phyloP scores from a whole-genome alignment of 208 protist species.

The Phytomonas francai region DNA sequence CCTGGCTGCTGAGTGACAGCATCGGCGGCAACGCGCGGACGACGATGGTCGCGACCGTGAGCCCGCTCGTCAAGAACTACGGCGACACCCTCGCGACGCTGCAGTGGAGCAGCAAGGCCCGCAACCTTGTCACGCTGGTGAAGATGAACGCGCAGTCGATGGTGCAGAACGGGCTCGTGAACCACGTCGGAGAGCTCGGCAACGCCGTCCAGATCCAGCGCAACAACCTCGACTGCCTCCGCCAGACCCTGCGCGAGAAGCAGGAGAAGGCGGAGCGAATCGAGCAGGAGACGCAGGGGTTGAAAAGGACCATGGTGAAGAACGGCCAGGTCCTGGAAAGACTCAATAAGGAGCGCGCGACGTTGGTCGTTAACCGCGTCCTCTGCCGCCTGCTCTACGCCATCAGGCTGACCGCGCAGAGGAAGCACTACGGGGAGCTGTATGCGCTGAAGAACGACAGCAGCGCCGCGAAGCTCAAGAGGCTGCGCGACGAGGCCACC shows the following conservation, averaged over 20 bases:
- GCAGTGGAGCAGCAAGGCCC: constrained; percentile 86
- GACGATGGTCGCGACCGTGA: constrained; percentile 88
- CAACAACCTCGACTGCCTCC: constrained; percentile 77
- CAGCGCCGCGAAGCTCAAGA: constrained; percentile 17
- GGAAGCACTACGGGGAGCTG: constrained; percentile 32
- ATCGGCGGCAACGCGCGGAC: constrained; percentile 89
- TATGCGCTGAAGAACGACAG: constrained; percentile 6
- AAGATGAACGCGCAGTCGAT: constrained; percentile 83
- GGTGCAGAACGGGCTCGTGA: constrained; percentile 61
- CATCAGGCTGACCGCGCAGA: constrained; percentile 33
- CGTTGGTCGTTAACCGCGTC: constrained; percentile 53
- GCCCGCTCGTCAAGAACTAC: constrained; percentile 85
- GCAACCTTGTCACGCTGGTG: constrained; percentile 82
- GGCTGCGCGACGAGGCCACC: constrained; percentile 19
- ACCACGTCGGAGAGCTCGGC: constrained; percentile 59
- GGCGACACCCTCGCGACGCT: constrained; percentile 83
- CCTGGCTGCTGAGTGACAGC: constrained; percentile 87
- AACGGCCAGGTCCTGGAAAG: constrained; percentile 14
- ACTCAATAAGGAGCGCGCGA: constrained; percentile 28
- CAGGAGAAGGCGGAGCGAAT: constrained; percentile 48
- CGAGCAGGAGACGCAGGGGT: constrained; percentile 30
- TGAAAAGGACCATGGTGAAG: constrained; percentile 33
- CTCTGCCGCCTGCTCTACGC: constrained; percentile 29
- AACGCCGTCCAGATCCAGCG: constrained; percentile 70
- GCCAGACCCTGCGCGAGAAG: constrained; percentile 65